Percentiles rank a stretch among this genome's conserved stretches.
Conservation (phyloP, 2,329 filamentous ascomycete genomes). For the Calonectria pseudoturangicola region DNA sequence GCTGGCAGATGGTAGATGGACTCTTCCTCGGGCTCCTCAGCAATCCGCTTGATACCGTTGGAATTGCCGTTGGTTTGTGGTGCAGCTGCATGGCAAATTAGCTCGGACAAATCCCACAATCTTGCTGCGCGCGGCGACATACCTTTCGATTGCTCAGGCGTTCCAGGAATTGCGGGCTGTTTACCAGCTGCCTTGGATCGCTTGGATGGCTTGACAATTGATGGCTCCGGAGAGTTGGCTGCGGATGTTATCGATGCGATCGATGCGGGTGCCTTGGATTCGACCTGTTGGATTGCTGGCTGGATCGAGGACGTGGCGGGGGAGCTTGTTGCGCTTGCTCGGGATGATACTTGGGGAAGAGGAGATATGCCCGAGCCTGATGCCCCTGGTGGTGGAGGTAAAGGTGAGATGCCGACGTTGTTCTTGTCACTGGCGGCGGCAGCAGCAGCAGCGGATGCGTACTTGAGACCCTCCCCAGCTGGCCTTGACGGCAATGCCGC, state of each 20-base stretch:
- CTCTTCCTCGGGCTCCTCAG: constrained; percentile 76
- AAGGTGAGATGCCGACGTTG: constrained; percentile 92
- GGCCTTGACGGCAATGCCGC: constrained; percentile 89
- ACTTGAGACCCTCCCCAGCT: constrained; percentile 93
- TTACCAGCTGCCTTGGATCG: constrained; percentile 68
- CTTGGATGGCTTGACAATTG: constrained; percentile 59
- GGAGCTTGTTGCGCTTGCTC: constrained; percentile 72
- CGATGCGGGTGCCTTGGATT: constrained; percentile 57
- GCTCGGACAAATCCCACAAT: neutral
- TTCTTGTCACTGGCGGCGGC: constrained; percentile 91
- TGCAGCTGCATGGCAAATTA: constrained; percentile 52
- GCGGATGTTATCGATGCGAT: constrained; percentile 49
- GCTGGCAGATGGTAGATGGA: constrained; percentile 95
- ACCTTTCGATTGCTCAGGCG: constrained; percentile 68
- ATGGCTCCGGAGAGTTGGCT: constrained; percentile 50
- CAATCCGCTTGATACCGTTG: constrained; percentile 70
- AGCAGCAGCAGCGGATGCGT: constrained; percentile 95
- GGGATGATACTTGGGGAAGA: constrained; percentile 71
- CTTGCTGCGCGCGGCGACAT: constrained; percentile 40
- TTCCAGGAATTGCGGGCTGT: constrained; percentile 63
- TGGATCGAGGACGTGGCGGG: constrained; percentile 70
- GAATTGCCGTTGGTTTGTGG: constrained; percentile 70
- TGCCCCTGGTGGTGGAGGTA: constrained; percentile 89
- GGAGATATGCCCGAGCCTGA: constrained; percentile 65
- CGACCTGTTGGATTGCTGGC: constrained; percentile 63